A percentile compares a stretch with the other conserved stretches of the same genome.
These are phyloP conservation scores for Gillenia trifoliata DNA, from an alignment of 306 rosid genomes.

Conservation along the genomic window DNA sequence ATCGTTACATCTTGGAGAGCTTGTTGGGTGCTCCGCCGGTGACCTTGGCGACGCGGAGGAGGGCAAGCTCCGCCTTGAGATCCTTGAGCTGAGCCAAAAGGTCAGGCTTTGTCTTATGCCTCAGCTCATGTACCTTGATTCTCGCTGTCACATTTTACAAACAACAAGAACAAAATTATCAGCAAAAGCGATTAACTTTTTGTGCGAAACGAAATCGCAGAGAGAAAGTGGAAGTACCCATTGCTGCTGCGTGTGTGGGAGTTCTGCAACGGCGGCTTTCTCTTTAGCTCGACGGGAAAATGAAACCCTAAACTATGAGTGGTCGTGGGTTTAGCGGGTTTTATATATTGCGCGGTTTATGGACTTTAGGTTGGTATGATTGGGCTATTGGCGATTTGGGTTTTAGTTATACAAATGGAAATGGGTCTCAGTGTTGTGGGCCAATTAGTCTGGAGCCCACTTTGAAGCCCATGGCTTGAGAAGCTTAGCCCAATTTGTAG, in stretches of 20 bases:
- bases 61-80: slow-evolving; percentile 89
- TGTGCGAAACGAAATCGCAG: neutral
- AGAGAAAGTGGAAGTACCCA: slow-evolving; percentile 39
- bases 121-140: slow-evolving; percentile 91
- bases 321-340: neutral
- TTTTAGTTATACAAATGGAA: neutral
- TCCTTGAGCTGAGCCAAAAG: slow-evolving; percentile 81
- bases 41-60: slow-evolving; percentile 97
- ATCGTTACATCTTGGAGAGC: slow-evolving; percentile 84
- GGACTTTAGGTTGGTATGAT: neutral
- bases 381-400: neutral
- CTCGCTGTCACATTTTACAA: slow-evolving; percentile 49
- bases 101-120: slow-evolving; percentile 75
- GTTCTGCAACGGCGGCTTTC: slow-evolving; percentile 31
- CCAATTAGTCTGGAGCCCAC: neutral
- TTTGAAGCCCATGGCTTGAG: neutral
- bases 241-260: slow-evolving; percentile 25
- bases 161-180: neutral
- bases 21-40: slow-evolving; percentile 98
- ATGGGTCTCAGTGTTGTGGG: neutral
- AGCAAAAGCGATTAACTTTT: neutral
- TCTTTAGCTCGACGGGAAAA: neutral
- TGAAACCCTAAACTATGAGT: slow-evolving; percentile 36
- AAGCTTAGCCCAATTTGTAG: neutral
- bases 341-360: neutral